These are phyloP conservation scores for Penicillium sp. DNA, from an alignment of 2,329 filamentous ascomycete species.

Conservation along the genomic window DNA sequence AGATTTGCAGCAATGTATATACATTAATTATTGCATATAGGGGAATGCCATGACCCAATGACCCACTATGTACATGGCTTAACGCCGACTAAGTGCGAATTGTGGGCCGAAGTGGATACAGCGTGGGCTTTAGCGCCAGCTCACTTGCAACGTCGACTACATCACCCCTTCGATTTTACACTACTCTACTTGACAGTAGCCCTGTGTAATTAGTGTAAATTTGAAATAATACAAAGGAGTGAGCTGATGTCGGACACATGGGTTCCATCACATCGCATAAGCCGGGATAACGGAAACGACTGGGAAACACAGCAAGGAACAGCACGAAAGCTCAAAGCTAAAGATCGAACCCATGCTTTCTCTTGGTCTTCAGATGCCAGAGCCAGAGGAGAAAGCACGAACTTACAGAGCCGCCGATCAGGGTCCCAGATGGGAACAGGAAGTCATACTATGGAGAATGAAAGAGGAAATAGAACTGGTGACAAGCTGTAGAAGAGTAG, in stretches of 20 bases:
- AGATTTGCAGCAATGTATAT: too few species aligned
- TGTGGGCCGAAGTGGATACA: constrained; percentile 16
- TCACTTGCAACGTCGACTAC: constrained; percentile 3
- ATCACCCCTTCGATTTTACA: background rate
- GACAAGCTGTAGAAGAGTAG: too few species aligned
- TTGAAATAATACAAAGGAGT: constrained; percentile 6
- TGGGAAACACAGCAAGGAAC: constrained; percentile 8
- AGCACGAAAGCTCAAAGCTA: constrained; percentile 10
- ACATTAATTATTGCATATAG: too few species aligned
- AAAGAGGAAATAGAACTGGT: constrained; percentile 4
- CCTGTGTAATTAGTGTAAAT: background rate
- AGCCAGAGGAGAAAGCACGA: constrained; percentile 12
- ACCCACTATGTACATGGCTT: background rate
- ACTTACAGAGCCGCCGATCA: constrained; percentile 13
- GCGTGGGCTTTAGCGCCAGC: constrained; percentile 6
- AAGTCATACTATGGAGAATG: constrained; percentile 3
- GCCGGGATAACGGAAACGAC: constrained; percentile 6
- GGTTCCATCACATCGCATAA: constrained; percentile 1
- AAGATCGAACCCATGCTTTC: constrained; percentile 20
- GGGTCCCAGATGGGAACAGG: constrained; percentile 1
- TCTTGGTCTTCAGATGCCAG: constrained; percentile 25
- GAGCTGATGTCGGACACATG: constrained; percentile 7
- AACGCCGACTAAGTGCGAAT: constrained; percentile 4
- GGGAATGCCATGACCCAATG: too few species aligned
- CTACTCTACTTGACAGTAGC: background rate